phyloP scores from a whole-genome alignment of 192 early-diverging fungal genomes.

The Podila clonocystis region DNA sequence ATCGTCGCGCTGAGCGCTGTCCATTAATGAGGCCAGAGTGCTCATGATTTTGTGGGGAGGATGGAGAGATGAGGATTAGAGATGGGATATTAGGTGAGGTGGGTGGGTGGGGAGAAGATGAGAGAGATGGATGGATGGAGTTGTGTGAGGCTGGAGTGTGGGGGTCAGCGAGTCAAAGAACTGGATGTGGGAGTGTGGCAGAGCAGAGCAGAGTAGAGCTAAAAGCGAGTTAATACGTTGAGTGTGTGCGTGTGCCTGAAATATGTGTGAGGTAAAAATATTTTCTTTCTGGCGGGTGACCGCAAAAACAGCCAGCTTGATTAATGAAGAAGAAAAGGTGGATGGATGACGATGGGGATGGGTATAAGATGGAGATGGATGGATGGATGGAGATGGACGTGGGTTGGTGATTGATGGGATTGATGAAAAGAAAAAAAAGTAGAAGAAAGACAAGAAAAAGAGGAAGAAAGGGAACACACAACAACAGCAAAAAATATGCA shows the following conservation, averaged over 20 bases:
- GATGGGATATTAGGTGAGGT: background rate
- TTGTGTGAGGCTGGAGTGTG: background rate
- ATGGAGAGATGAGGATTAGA: background rate
- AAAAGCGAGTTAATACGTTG: background rate
- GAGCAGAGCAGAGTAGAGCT: no score
- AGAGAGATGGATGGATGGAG: background rate
- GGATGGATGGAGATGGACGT: background rate
- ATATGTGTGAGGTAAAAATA: no score
- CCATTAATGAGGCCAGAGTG: slow-evolving; percentile 29
- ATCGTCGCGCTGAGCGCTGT: slow-evolving; percentile 60
- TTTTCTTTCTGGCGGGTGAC: no score
- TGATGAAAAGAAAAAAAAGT: background rate
- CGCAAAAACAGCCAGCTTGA: no score
- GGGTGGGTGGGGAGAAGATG: background rate
- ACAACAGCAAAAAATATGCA: no score
- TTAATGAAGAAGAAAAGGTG: background rate
- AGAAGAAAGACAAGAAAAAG: background rate
- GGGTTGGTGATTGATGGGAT: background rate
- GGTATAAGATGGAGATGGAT: background rate
- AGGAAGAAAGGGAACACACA: background rate
- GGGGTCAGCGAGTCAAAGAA: background rate
- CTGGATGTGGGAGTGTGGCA: background rate
- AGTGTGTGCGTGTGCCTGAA: slow-evolving; percentile 3
- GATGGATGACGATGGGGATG: background rate
- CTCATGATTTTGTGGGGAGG: slow-evolving; percentile 11